These are phyloP conservation scores for Lichtheimia corymbifera DNA, from an alignment of 371 early-diverging fungal genomes.

Conservation along the genomic window DNA sequence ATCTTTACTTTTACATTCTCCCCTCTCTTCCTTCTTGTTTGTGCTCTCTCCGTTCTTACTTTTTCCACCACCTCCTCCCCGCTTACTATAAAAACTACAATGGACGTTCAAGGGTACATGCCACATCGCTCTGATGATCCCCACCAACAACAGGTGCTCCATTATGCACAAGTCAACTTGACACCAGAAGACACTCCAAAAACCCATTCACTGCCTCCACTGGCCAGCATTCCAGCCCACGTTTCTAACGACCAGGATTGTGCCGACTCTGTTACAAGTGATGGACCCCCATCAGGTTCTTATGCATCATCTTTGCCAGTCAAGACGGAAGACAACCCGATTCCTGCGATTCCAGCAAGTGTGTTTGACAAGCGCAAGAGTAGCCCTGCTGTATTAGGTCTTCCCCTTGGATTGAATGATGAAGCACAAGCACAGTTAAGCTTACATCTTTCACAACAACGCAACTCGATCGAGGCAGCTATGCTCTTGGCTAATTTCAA, in stretches of 20 bases:
- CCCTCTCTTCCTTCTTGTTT: conserved; percentile 2
- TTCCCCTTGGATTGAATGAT: conserved; percentile 40
- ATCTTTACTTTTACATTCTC: not conserved
- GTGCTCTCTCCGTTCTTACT: conserved; percentile 2
- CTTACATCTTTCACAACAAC: conserved; percentile 43
- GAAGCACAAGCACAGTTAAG: conserved; percentile 33
- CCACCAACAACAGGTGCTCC: conserved; percentile 5
- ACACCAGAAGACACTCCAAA: conserved; percentile 6
- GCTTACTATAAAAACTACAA: not conserved
- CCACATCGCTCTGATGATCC: conserved; percentile 17
- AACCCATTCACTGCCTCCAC: conserved; percentile 7
- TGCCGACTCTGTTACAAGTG: conserved; percentile 1
- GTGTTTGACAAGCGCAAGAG: conserved; percentile 48
- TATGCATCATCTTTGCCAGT: conserved; percentile 14
- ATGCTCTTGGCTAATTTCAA: conserved; percentile 53
- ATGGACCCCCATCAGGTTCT: conserved; percentile 8
- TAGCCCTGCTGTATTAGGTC: conserved; percentile 51
- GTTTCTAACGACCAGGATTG: conserved; percentile 2
- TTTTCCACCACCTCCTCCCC: not conserved
- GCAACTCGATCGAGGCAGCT: conserved; percentile 56
- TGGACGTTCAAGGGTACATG: conserved; percentile 19
- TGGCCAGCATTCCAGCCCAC: conserved; percentile 10
- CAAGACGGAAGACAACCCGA: conserved; percentile 1
- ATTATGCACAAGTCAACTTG: conserved; percentile 11
- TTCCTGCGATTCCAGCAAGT: conserved; percentile 7